Percentiles rank a stretch among this genome's conserved stretches.
Evolutionary conservation across 495 filamentous ascomycete species (phyloP).

Genomic region (Immersiella caudata): DNA sequence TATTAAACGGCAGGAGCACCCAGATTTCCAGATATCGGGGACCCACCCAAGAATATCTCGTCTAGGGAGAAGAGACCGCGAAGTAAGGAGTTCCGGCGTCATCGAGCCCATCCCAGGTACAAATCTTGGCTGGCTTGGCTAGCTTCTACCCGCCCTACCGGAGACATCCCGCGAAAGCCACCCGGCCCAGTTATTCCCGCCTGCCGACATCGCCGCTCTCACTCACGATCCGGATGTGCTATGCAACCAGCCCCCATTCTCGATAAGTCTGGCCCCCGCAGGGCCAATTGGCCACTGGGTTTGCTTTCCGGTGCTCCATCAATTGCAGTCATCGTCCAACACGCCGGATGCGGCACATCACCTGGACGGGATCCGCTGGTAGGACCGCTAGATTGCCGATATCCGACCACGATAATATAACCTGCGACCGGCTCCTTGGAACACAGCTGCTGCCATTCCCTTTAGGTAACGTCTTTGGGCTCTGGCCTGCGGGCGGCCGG

Average conservation of each 20-base stretch:
- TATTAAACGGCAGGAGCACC: neutral
- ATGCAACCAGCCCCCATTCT: neutral
- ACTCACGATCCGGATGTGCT: neutral
- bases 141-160: conserved; percentile 1
- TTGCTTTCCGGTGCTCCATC: neutral
- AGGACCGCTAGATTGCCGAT: neutral
- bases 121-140: neutral
- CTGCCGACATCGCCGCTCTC: conserved; percentile 4
- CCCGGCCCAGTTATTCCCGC: neutral
- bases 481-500: neutral
- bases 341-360: neutral
- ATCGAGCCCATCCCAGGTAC: neutral
- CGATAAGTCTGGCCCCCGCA: neutral
- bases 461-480: neutral
- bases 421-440: no score
- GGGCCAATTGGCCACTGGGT: neutral
- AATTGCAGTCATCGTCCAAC: neutral
- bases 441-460: neutral
- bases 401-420: neutral
- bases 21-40: neutral
- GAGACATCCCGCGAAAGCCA: neutral
- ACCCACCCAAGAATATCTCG: neutral
- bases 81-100: neutral
- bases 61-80: neutral
- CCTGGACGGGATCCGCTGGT: neutral